Conservation (phyloP, 768 basidiomycete genomes). For the Pleurotus sapidus region DNA sequence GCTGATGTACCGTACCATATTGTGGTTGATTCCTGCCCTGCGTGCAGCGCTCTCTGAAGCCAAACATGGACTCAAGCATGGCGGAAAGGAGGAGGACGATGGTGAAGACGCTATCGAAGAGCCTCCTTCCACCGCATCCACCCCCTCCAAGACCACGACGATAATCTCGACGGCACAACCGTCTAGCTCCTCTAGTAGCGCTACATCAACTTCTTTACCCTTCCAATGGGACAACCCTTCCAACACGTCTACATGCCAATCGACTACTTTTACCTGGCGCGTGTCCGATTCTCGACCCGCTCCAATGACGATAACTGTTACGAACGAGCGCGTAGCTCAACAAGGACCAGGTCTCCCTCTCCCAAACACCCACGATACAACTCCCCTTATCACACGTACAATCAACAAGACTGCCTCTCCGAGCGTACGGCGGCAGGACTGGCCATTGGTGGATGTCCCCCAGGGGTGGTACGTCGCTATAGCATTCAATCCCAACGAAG, state of each 20-base stretch:
- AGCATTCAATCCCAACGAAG: conserved; percentile 19
- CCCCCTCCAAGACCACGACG: neutral
- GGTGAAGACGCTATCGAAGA: neutral
- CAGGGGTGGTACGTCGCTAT: conserved; percentile 28
- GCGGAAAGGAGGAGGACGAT: neutral
- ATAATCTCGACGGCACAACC: neutral
- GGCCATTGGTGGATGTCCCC: conserved; percentile 29
- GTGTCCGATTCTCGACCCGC: conserved; percentile 10
- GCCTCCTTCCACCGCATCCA: neutral
- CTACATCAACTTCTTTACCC: conserved; percentile 5
- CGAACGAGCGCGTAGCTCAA: neutral
- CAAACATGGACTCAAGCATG: neutral
- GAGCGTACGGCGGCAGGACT: conserved; percentile 18
- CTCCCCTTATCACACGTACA: conserved; percentile 12
- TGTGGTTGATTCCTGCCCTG: neutral
- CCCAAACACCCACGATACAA: neutral
- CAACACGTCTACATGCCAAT: conserved; percentile 27
- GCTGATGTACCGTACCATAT: neutral
- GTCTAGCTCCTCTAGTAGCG: neutral
- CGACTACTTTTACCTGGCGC: conserved; percentile 22
- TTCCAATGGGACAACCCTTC: conserved; percentile 19
- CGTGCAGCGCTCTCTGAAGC: neutral
- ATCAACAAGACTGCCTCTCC: conserved; percentile 23
- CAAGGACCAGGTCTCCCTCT: conserved; percentile 11
- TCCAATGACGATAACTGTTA: conserved; percentile 17